Conservation (phyloP, 805 yeast species). For the Zygoascus biomembranicola region DNA sequence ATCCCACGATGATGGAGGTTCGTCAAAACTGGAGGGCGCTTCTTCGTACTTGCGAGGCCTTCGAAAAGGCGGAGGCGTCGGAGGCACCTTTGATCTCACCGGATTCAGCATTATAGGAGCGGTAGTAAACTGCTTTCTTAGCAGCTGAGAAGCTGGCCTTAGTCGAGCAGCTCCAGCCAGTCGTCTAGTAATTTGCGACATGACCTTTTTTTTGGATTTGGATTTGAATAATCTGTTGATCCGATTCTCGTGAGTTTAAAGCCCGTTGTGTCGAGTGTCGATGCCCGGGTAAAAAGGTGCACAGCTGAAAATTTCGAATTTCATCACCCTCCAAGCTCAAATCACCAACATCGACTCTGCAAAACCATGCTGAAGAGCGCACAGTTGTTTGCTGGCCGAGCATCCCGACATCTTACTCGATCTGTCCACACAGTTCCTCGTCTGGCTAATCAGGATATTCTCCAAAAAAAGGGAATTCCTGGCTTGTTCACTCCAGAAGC, state of each 20-base stretch:
- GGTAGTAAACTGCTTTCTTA: not conserved
- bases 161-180: not conserved
- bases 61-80: slow-evolving; percentile 5
- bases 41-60: not conserved
- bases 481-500: slow-evolving; percentile 62
- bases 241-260: too few relatives aligned
- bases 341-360: not conserved
- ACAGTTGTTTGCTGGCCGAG: not conserved
- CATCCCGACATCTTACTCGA: not conserved
- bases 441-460: slow-evolving; percentile 36
- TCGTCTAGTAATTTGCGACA: not conserved
- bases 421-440: slow-evolving; percentile 57
- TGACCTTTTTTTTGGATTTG: not conserved
- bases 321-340: not conserved
- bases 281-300: too few relatives aligned
- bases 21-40: not conserved
- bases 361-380: not conserved
- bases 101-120: not conserved
- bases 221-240: too few relatives aligned
- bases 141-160: not conserved
- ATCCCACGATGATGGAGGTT: not conserved
- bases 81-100: slow-evolving; percentile 5
- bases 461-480: slow-evolving; percentile 42
- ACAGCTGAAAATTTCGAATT: too few relatives aligned
- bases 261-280: too few relatives aligned